Evolutionary conservation across 768 basidiomycete species (phyloP), one percentile per base, ranked within the genome.

Genomic region (Porphyrellus cyaneotinctus): DNA sequence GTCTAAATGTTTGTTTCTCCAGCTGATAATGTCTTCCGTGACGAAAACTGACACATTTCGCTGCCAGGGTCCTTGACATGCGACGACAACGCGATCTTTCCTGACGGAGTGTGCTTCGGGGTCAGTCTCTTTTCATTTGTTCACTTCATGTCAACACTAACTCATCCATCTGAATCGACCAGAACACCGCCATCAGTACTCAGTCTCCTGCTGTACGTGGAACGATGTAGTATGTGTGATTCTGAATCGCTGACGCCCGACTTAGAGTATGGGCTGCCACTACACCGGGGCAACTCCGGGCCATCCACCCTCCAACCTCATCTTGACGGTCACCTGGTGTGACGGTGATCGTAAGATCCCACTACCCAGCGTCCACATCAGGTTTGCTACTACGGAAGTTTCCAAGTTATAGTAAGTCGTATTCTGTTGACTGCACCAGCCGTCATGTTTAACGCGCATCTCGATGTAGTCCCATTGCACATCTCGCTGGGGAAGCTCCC

Each of bases 61-160:
- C 37, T n/a, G 20, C 15, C n/a, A 57, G 53, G 48, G 56, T 33
- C 33, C 13, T 33, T 57, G 53, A 4, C 14, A 1, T 57, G 52
- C 37, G 35, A 47, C 6, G 44, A 57, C 20, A 47, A 54, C 10
- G 3, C 10, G 24, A 31, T 57, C n/a, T 57, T 57, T 44, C 47
- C 52, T 0, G 28, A 50, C 5, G 52, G 44, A 0, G 1, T 32
- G 22, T 55, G 52, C 48, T 54, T 57, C 35, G 33, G 33, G 35
- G 56, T 57, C 9, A 3, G 44, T 0, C 9, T 20, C 5, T 0
- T 49, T 53, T 32, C 24, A 18, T 24, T 37, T 12, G 4, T 17
- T 41, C 9, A n/a, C 9, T 32, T 45, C 10, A 13, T 14, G 20
- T 8, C 28, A n/a, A 42, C 1, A 30, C 26, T 46, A 2, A 54